phyloP scores from a whole-genome alignment of 305 asterid genomes.

The Fraxinus velutina region DNA sequence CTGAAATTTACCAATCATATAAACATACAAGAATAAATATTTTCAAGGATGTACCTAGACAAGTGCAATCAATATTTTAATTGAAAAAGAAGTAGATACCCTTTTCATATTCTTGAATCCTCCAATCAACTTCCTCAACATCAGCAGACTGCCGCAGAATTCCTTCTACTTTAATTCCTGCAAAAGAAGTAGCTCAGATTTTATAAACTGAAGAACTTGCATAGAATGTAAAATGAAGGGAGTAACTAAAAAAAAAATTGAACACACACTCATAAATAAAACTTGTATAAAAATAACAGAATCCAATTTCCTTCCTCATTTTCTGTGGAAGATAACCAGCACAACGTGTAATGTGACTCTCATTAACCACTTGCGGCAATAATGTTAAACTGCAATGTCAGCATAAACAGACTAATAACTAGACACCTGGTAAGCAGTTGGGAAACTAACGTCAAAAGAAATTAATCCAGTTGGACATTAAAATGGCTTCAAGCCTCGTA shows the following conservation, averaged over 20 bases:
- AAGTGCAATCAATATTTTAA: background rate
- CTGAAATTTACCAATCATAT: background rate
- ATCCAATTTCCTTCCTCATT: background rate
- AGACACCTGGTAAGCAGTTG: slow-evolving; percentile 1
- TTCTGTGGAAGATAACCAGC: background rate
- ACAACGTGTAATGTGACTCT: background rate
- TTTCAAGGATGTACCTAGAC: background rate
- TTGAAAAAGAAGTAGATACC: slow-evolving; percentile 42
- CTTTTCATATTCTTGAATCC: slow-evolving; percentile 92
- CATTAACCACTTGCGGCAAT: slow-evolving; percentile 7
- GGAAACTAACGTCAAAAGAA: slow-evolving; percentile 4
- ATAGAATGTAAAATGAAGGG: background rate
- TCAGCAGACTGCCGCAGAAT: slow-evolving; percentile 92
- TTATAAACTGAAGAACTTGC: slow-evolving; percentile 15
- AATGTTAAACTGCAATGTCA: background rate
- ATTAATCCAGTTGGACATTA: background rate
- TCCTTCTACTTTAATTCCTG: slow-evolving; percentile 90
- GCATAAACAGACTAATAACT: slow-evolving; percentile 8
- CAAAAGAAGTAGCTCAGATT: slow-evolving; percentile 18
- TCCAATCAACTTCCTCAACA: slow-evolving; percentile 85
- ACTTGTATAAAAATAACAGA: background rate
- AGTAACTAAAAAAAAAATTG: background rate
- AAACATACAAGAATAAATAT: slow-evolving; percentile 3
- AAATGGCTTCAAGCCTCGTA: slow-evolving; percentile 19
- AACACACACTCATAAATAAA: background rate